Base-by-base conservation (phyloP, 2,329 filamentous ascomycete genomes). In the Camillea tinctor region DNA sequence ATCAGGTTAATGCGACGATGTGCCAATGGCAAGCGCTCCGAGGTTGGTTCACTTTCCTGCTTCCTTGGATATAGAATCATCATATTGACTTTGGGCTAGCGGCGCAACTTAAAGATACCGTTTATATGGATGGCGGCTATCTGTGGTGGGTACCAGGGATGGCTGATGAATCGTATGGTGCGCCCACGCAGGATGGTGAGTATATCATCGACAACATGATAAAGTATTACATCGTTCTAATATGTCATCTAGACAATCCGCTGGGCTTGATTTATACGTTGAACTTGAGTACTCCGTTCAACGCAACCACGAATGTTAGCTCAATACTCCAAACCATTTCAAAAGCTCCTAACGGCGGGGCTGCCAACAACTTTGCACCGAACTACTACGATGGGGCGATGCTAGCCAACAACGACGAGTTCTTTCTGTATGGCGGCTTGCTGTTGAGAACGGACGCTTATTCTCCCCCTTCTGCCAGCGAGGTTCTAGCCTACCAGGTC, bases 81-180 rank as follows among this genome's bases (percentile, higher is more conserved):
- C 15, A 19, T 56, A 53, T 61, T 69, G 78, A 65, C 75, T 15
- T 74, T 79, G 75, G 78, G 79, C 50, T 13, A 67, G 65, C 59
- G 44, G 61, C 65, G n/a, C 63, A 63, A 54, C 11, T 67, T 4
- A 81, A 81, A 50, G 86, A 90, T 66, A 86, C 81, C 1, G 74
- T 89, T 17, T 90, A 88, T 68, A 72, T 91, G 21, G 87, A 91
- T 69, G 88, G 88, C 44, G 88, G 88, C 3, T 63, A 70, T 50
- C 71, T 88, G 11, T 78, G 63, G 60, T 89, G 87, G 85, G 63
- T 74, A 36, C 78, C 79, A 2, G 80, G 80, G 11, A 66, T 84
- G 55, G 71, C 76, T 2, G 77, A 84, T 66, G 84, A 82, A 2
- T 62, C 68, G 5, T 66, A 66, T 50, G 73, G 68, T 0, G 0